A percentile compares a stretch with the other conserved stretches of the same genome.
These are phyloP conservation scores for Pythium phragmitis DNA, from an alignment of 352 stramenopile genomes.

Conservation along the genomic window DNA sequence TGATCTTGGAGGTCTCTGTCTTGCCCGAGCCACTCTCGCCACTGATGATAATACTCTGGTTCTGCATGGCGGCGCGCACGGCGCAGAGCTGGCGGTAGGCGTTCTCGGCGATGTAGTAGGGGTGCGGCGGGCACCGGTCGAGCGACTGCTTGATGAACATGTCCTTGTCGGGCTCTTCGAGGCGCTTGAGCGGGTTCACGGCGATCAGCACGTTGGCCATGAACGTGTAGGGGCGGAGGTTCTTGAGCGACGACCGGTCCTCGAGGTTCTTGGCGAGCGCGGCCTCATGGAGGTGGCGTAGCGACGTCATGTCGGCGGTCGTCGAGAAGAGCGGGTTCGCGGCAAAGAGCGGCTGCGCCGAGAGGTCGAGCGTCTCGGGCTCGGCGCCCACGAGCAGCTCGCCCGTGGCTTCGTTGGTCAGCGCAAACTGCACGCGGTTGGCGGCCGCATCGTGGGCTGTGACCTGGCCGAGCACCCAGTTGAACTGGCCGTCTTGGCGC, in stretches of 20 bases:
- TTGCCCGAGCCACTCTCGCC: conserved; percentile 94
- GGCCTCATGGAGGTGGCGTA: conserved; percentile 82
- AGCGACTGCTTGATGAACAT: conserved; percentile 67
- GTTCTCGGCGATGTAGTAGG: conserved; percentile 82
- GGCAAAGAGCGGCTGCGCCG: conserved; percentile 48
- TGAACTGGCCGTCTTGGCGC: conserved; percentile 62
- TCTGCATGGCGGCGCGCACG: conserved; percentile 82
- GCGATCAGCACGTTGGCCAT: conserved; percentile 88
- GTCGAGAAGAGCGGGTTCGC: conserved; percentile 78
- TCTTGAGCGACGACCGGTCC: conserved; percentile 69
- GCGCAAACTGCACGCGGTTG: conserved; percentile 45
- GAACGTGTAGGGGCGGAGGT: conserved; percentile 84
- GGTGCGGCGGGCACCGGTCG: conserved; percentile 71
- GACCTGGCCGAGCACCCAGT: conserved; percentile 73
- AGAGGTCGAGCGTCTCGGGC: conserved; percentile 41
- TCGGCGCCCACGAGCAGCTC: conserved; percentile 33
- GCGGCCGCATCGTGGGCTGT: conserved; percentile 37
- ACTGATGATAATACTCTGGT: conserved; percentile 95
- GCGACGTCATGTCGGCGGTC: conserved; percentile 80
- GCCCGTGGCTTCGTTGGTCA: conserved; percentile 66
- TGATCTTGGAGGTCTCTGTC: conserved; percentile 95
- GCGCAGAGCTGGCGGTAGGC: conserved; percentile 83
- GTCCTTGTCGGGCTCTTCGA: conserved; percentile 73
- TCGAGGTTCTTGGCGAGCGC: conserved; percentile 87
- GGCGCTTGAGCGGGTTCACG: conserved; percentile 75